Evolutionary conservation across 2,329 filamentous ascomycete genomes (phyloP).

Genomic region (Westerdykella sp.): DNA sequence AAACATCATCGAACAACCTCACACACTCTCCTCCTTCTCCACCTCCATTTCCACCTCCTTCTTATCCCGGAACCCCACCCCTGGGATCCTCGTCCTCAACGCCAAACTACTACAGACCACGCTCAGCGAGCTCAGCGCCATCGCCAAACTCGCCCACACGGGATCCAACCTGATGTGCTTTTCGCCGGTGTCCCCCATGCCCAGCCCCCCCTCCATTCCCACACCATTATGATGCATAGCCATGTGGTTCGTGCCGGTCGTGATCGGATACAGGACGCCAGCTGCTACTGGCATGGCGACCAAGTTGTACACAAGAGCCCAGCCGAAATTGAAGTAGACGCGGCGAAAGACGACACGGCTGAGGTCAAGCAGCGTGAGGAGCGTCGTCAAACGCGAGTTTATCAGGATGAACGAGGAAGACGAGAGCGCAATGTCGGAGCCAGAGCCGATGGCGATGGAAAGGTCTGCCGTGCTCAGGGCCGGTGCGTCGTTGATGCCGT

Average conservation of each 20-base stretch:
- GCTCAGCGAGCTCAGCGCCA: slow-evolving; percentile 87
- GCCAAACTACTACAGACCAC: slow-evolving; percentile 77
- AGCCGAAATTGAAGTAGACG: slow-evolving; percentile 78
- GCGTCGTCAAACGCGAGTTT: slow-evolving; percentile 60
- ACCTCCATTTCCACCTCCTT: slow-evolving; percentile 1
- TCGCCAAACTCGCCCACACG: slow-evolving; percentile 83
- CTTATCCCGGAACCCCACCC: slow-evolving; percentile 39
- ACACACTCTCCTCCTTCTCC: neutral
- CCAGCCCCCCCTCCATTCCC: slow-evolving; percentile 27
- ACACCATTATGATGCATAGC: slow-evolving; percentile 28
- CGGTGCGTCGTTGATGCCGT: slow-evolving; percentile 81
- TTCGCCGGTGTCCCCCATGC: slow-evolving; percentile 37
- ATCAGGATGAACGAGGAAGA: slow-evolving; percentile 77
- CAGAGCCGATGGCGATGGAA: slow-evolving; percentile 73
- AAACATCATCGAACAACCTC: neutral
- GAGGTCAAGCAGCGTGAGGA: slow-evolving; percentile 68
- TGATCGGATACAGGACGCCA: slow-evolving; percentile 65
- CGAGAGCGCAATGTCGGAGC: slow-evolving; percentile 76
- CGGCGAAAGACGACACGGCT: slow-evolving; percentile 66
- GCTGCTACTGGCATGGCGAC: slow-evolving; percentile 74
- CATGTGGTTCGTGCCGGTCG: slow-evolving; percentile 49
- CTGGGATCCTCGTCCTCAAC: slow-evolving; percentile 49
- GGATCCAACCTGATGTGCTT: slow-evolving; percentile 62
- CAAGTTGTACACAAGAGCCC: slow-evolving; percentile 78
- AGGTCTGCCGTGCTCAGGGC: slow-evolving; percentile 75